Evolutionary conservation across 768 basidiomycete genomes (phyloP).

Genomic region (Scleroderma bovista): DNA sequence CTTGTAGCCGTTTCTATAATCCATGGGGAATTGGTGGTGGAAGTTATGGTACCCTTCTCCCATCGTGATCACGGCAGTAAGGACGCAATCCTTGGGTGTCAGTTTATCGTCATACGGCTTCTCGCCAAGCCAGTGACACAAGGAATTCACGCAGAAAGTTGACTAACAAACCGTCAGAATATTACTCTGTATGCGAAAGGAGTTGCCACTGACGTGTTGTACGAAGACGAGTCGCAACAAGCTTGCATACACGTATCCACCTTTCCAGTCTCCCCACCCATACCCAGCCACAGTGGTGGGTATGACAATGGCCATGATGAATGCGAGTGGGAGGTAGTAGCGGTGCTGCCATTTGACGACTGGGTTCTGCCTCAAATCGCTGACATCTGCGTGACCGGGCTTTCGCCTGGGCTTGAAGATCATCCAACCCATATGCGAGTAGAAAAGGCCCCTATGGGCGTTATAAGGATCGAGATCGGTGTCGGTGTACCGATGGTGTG

Average conservation of each 20-base stretch:
- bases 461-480: conserved; percentile 93
- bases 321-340: conserved; percentile 61
- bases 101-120: conserved; percentile 89
- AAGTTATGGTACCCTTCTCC: conserved; percentile 98
- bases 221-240: conserved; percentile 62
- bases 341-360: conserved; percentile 83
- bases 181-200: background rate
- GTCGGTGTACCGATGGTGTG: conserved; percentile 92
- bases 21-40: conserved; percentile 94
- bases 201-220: conserved; percentile 58
- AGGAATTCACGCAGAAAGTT: conserved; percentile 91
- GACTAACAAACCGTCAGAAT: conserved; percentile 41
- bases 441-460: conserved; percentile 79
- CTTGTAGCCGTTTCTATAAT: conserved; percentile 89
- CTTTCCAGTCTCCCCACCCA: conserved; percentile 22
- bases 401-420: conserved; percentile 78
- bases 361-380: conserved; percentile 69
- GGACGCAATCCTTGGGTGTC: conserved; percentile 79
- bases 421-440: conserved; percentile 88
- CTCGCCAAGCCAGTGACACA: conserved; percentile 91
- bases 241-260: conserved; percentile 29
- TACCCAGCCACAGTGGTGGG: conserved; percentile 42
- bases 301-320: conserved; percentile 60
- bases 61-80: conserved; percentile 85
- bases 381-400: conserved; percentile 82